Evolutionary conservation across 2,329 filamentous ascomycete species (phyloP).

Genomic region (Calonectria pseudoturangicola): DNA sequence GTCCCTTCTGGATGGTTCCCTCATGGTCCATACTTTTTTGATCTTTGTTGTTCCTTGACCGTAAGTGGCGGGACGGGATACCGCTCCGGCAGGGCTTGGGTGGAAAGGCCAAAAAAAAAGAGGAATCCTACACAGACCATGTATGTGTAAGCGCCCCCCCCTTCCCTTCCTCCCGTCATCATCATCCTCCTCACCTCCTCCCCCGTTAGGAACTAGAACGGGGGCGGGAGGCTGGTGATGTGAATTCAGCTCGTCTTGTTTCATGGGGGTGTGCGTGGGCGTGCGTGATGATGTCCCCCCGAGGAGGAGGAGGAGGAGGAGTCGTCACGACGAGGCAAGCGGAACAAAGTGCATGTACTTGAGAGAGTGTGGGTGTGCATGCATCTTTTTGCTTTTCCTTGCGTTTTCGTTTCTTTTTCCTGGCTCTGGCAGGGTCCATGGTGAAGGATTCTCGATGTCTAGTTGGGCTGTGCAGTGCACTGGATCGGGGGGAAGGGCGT

Average conservation of each 20-base stretch:
- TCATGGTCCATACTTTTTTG: background rate
- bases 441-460: conserved; percentile 24
- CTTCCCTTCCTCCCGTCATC: background rate
- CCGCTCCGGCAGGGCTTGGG: conserved; percentile 19
- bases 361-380: too few relatives aligned
- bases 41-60: conserved; percentile 15
- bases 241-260: conserved; percentile 24
- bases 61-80: conserved; percentile 15
- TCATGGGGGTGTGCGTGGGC: background rate
- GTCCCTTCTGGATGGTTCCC: conserved; percentile 20
- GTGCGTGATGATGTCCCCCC: background rate
- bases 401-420: conserved; percentile 25
- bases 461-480: conserved; percentile 23
- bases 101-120: background rate
- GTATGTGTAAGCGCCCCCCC: conserved; percentile 4
- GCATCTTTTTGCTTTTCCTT: background rate
- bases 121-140: conserved; percentile 22
- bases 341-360: conserved; percentile 20
- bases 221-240: conserved; percentile 21
- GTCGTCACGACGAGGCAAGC: conserved; percentile 25
- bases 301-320: too few relatives aligned
- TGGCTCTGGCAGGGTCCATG: conserved; percentile 5
- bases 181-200: background rate
- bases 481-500: background rate
- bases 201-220: background rate